A percentile compares a stretch with the other conserved stretches of the same genome.
phyloP scores from a whole-genome alignment of 192 early-diverging fungal species.

The Dispira parvispora region DNA sequence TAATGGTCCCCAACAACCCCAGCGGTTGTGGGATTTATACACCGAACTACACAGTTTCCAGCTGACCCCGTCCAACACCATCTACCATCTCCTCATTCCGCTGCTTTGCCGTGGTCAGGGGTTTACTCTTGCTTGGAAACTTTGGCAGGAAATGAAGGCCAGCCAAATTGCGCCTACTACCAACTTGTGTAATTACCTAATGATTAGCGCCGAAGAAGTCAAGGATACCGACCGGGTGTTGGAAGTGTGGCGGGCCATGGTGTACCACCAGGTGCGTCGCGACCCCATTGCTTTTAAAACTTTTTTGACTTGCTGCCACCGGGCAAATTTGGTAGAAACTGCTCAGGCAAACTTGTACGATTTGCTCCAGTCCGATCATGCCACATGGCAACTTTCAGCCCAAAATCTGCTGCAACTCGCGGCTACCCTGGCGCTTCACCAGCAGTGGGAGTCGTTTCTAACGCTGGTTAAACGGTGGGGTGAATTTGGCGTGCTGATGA shows the following conservation, averaged over 20 bases:
- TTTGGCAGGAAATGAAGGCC: neutral
- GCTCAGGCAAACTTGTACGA: neutral
- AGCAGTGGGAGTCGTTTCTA: neutral
- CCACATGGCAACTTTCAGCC: neutral
- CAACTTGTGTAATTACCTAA: slow-evolving; percentile 8
- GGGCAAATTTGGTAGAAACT: neutral
- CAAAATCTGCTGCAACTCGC: slow-evolving; percentile 7
- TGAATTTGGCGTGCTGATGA: slow-evolving; percentile 1
- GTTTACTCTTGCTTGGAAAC: slow-evolving; percentile 1
- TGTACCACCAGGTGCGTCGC: neutral
- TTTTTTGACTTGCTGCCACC: slow-evolving; percentile 8
- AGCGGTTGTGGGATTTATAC: slow-evolving; percentile 2
- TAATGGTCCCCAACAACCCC: neutral
- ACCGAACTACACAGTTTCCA: neutral
- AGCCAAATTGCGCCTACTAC: neutral
- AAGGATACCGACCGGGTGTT: slow-evolving; percentile 8
- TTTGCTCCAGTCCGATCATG: neutral
- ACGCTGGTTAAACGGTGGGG: slow-evolving; percentile 7
- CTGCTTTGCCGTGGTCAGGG: slow-evolving; percentile 6
- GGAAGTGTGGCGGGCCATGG: neutral
- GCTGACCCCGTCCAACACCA: neutral
- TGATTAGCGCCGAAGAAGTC: neutral
- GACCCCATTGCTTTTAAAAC: slow-evolving; percentile 9
- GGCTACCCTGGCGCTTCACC: neutral
- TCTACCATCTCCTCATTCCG: slow-evolving; percentile 7